phyloP scores from a whole-genome alignment of 495 filamentous ascomycete genomes.

The Penicillium waksmanii region DNA sequence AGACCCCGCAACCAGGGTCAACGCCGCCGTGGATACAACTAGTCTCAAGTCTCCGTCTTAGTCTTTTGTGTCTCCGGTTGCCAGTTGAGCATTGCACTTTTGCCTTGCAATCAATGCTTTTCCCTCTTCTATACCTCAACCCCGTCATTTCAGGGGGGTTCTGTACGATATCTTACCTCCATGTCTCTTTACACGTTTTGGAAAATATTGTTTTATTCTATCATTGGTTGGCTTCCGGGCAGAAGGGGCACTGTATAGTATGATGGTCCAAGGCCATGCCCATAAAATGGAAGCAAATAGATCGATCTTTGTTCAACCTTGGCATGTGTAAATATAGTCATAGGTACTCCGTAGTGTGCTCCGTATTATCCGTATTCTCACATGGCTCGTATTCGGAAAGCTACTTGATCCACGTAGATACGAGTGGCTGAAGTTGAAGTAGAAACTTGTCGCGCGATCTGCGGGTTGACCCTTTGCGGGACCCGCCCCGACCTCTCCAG shows the following conservation, averaged over 20 bases:
- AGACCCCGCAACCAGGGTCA: conserved; percentile 79
- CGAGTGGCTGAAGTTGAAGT: not conserved
- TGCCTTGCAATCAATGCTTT: conserved; percentile 6
- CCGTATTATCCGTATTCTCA: too few species aligned
- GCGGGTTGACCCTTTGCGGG: not conserved
- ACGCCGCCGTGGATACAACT: conserved; percentile 54
- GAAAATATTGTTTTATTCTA: conserved; percentile 22
- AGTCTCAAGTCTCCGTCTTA: conserved; percentile 18
- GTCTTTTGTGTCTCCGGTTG: conserved; percentile 12
- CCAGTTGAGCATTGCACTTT: not conserved
- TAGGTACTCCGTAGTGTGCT: not conserved
- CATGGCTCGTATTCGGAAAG: not conserved
- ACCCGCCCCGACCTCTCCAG: conserved; percentile 11
- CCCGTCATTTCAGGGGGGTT: conserved; percentile 16
- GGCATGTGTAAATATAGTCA: not conserved
- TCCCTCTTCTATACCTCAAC: conserved; percentile 27
- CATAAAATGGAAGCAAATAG: conserved; percentile 19
- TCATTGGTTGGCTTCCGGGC: conserved; percentile 22
- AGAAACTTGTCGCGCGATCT: too few species aligned
- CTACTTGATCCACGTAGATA: not conserved
- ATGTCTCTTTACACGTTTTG: conserved; percentile 7
- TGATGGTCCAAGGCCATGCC: conserved; percentile 23
- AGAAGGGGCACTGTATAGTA: conserved; percentile 29
- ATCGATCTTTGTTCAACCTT: not conserved
- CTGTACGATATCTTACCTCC: conserved; percentile 32